These are phyloP conservation scores for Talaromyces ruber DNA, from an alignment of 495 filamentous ascomycete genomes.

Conservation along the genomic window DNA sequence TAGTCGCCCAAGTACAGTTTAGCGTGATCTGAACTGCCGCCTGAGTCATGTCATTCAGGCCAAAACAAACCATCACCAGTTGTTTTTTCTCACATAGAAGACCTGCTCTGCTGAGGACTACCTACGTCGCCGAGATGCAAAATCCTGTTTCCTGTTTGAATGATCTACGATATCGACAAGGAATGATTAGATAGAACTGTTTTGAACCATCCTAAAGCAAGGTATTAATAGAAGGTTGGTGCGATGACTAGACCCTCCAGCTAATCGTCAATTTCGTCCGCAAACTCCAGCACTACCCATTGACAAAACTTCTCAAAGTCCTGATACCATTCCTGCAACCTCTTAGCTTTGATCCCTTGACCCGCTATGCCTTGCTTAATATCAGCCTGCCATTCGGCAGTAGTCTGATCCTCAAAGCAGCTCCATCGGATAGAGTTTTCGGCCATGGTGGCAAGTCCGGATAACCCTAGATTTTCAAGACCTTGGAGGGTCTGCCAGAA, in stretches of 20 bases:
- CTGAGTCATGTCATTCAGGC: background rate
- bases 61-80: background rate
- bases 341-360: conserved; percentile 58
- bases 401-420: conserved; percentile 68
- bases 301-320: conserved; percentile 88
- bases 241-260: background rate
- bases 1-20: background rate
- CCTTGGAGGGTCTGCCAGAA: conserved; percentile 89
- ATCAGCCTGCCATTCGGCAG: conserved; percentile 59
- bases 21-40: background rate
- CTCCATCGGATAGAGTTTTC: conserved; percentile 92
- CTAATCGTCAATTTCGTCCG: conserved; percentile 45
- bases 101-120: too few relatives aligned
- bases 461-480: conserved; percentile 76
- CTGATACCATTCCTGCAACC: conserved; percentile 66
- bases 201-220: too few relatives aligned
- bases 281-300: conserved; percentile 81
- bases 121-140: too few relatives aligned
- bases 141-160: too few relatives aligned
- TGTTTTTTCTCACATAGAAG: background rate
- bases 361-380: conserved; percentile 68
- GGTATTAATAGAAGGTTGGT: background rate
- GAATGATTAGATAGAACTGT: too few relatives aligned
- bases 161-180: too few relatives aligned
- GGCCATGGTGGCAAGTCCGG: conserved; percentile 72